A percentile compares a stretch with the other conserved stretches of the same genome.
Evolutionary conservation across 2,329 filamentous ascomycete genomes (phyloP).

Genomic region (Trichoderma asperellum): DNA sequence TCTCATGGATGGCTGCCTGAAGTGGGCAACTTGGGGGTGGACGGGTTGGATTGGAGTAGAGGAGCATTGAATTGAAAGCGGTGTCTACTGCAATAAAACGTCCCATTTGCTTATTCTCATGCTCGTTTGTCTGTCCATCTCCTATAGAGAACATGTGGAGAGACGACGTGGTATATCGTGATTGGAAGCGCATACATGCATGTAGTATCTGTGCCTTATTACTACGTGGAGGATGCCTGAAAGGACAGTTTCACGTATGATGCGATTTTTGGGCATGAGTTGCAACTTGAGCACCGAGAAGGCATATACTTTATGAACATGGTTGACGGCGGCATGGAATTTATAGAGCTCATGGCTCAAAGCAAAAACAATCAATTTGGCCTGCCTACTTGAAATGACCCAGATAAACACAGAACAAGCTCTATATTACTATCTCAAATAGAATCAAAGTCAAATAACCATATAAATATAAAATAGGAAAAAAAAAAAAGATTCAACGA

Average conservation of each 20-base stretch:
- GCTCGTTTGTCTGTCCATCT: not conserved
- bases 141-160: not conserved
- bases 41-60: not conserved
- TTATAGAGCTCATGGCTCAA: not conserved
- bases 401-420: not conserved
- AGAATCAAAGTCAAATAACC: not conserved
- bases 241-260: not conserved
- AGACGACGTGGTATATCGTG: slow-evolving; percentile 8
- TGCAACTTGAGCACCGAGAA: not conserved
- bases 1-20: not conserved
- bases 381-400: not conserved
- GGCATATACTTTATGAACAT: not conserved
- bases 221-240: not conserved
- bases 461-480: not conserved
- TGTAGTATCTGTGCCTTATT: not conserved
- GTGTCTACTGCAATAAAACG: not conserved
- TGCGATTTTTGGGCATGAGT: no score
- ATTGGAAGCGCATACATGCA: slow-evolving; percentile 1
- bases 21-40: not conserved
- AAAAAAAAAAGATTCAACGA: not conserved
- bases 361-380: not conserved
- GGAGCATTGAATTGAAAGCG: not conserved
- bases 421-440: not conserved
- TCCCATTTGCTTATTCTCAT: not conserved
- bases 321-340: not conserved